Evolutionary conservation across 164 flowering plant genomes (phyloP).

Genomic region (Pachysandra terminalis): DNA sequence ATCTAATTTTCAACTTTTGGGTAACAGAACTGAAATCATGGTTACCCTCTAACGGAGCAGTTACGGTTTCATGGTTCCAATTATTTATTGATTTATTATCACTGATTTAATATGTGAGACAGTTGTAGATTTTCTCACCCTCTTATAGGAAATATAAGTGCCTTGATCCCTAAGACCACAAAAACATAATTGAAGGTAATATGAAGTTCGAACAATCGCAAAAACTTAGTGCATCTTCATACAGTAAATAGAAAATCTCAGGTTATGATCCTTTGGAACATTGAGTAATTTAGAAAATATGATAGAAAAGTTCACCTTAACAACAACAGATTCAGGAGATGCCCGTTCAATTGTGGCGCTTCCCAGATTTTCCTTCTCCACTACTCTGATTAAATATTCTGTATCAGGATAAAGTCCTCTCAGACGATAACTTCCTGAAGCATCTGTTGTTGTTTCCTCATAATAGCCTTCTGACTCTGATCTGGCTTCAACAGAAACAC

Average conservation of each 20-base stretch:
- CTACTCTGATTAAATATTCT: conserved; percentile 64
- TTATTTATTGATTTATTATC: too few relatives aligned
- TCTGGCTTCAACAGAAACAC: conserved; percentile 84
- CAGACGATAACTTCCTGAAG: conserved; percentile 74
- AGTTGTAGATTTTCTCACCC: background rate
- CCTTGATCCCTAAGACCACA: background rate
- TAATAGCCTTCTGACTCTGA: conserved; percentile 86
- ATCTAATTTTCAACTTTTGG: too few relatives aligned
- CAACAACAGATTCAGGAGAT: conserved; percentile 68
- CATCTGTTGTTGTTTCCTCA: conserved; percentile 83
- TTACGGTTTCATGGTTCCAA: background rate
- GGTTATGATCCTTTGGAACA: background rate
- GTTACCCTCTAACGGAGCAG: background rate
- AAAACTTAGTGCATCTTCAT: background rate
- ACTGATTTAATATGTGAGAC: too few relatives aligned
- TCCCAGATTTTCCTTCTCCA: conserved; percentile 46
- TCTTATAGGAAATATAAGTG: background rate
- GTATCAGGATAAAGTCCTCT: conserved; percentile 90
- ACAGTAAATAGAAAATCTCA: too few relatives aligned
- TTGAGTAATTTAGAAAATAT: background rate
- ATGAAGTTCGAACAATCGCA: background rate
- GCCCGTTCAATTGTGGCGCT: conserved; percentile 76
- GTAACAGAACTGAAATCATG: too few relatives aligned
- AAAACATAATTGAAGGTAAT: background rate
- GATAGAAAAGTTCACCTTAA: conserved; percentile 49